Base-by-base conservation (phyloP, 108 stramenopile species). In the Cyclotella cryptica region DNA sequence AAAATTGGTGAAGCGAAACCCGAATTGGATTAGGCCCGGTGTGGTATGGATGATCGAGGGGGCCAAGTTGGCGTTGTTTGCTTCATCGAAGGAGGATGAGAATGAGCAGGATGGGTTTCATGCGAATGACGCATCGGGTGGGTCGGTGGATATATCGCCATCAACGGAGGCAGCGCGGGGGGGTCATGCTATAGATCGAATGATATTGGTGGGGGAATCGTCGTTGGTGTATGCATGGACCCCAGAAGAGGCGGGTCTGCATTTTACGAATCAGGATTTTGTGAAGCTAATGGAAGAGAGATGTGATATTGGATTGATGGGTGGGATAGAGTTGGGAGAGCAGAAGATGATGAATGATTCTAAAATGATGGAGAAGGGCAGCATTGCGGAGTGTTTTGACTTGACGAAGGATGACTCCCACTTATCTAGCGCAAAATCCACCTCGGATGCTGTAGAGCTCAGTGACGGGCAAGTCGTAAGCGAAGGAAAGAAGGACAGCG, bases 1-100 rank as follows among this genome's bases (percentile, higher is more conserved):
- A 19, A 26, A 71, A 24, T 46, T 82, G 35, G 81, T 82, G 62
- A 82, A 78, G 46, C 65, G 72, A 42, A 51, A 82, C 74, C 39
- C 77, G 5, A 39, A 17, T 39, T 78, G 77, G 81, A 76, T 88
- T 35, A 67, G 89, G 18, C 79, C 83, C 0, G 89, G 89, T n/a
- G 85, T 78, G 22, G 87, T 88, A 42, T 88, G 87, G 87, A 80
- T 86, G 78, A 22, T 89, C 39, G 62, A 76, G 73, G 76, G 79
- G 47, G 72, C 72, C 45, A 87, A 62, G 66, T 81, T 71, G 76
- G 80, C 68, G 21, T 82, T 83, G 53, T 84, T 72, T 52, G 28
- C 44, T 39, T 87, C 76, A 22, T 39, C 27, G 9, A 76, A 72
- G 6, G 71, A 77, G 0, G 81, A 61, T 0, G 81, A 79, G 1